Conservation (phyloP, 2,329 filamentous ascomycete species). For the Hymenoscyphus linearis region DNA sequence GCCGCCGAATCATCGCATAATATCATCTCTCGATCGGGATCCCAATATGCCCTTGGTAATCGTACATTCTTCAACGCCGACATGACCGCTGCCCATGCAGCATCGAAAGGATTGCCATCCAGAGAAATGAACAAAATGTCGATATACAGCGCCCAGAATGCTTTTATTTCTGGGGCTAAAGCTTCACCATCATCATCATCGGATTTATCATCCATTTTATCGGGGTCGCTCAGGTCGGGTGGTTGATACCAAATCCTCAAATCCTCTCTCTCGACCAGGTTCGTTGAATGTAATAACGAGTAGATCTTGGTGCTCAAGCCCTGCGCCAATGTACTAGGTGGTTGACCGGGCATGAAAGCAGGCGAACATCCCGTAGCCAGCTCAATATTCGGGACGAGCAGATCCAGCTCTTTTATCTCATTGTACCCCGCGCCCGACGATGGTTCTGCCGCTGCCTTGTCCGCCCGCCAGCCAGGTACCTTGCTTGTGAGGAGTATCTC, state of each 20-base stretch:
- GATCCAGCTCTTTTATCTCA: slow-evolving; percentile 55
- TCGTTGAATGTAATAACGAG: slow-evolving; percentile 66
- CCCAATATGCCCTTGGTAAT: slow-evolving; percentile 76
- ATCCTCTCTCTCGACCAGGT: slow-evolving; percentile 59
- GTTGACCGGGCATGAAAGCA: slow-evolving; percentile 75
- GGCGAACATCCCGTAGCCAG: slow-evolving; percentile 87
- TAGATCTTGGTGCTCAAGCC: slow-evolving; percentile 73
- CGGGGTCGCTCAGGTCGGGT: slow-evolving; percentile 43
- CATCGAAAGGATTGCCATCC: slow-evolving; percentile 88
- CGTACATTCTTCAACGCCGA: slow-evolving; percentile 74
- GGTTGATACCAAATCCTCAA: slow-evolving; percentile 66
- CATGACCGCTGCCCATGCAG: slow-evolving; percentile 78
- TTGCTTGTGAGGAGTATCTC: slow-evolving; percentile 75
- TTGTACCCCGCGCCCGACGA: slow-evolving; percentile 31
- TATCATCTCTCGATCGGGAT: slow-evolving; percentile 72
- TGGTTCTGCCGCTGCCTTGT: slow-evolving; percentile 34
- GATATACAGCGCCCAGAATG: slow-evolving; percentile 93
- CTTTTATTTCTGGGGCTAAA: slow-evolving; percentile 55
- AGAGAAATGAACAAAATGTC: slow-evolving; percentile 92
- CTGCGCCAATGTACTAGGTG: slow-evolving; percentile 76
- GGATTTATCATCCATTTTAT: slow-evolving; percentile 36
- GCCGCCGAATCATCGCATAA: slow-evolving; percentile 62
- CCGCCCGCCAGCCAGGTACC: slow-evolving; percentile 60
- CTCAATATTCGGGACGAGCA: slow-evolving; percentile 92
- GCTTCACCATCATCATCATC: slow-evolving; percentile 26